These are phyloP conservation scores for Cladosporium sp. DNA, from an alignment of 2,329 filamentous ascomycete genomes.

Conservation along the genomic window DNA sequence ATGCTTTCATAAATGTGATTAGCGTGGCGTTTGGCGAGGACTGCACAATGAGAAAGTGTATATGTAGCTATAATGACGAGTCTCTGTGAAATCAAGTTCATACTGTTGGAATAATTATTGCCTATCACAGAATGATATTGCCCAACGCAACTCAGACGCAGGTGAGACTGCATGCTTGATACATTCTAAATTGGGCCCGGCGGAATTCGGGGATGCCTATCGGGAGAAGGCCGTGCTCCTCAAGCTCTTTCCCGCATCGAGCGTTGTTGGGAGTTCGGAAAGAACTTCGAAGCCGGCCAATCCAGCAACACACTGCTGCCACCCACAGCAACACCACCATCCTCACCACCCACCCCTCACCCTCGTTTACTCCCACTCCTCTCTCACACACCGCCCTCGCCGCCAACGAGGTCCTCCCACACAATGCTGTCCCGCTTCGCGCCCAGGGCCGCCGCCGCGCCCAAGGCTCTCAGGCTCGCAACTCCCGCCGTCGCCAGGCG, in stretches of 20 bases:
- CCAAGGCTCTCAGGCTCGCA: slow-evolving; percentile 31
- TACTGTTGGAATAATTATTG: too few relatives aligned
- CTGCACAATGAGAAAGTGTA: not conserved
- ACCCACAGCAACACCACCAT: not conserved
- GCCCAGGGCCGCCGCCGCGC: slow-evolving; percentile 32
- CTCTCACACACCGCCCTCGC: slow-evolving; percentile 2
- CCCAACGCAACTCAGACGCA: not conserved
- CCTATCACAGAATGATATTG: not conserved
- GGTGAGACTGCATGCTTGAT: not conserved
- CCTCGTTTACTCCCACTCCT: not conserved
- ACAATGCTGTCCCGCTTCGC: slow-evolving; percentile 36
- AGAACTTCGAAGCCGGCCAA: not conserved
- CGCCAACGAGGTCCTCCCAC: slow-evolving; percentile 6
- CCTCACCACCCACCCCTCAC: not conserved
- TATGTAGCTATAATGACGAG: not conserved
- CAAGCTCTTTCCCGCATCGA: slow-evolving; percentile 6
- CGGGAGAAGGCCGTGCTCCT: not conserved
- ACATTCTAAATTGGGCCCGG: not conserved
- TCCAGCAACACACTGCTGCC: not conserved
- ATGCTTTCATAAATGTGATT: not conserved
- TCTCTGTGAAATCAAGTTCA: too few relatives aligned
- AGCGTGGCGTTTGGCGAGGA: slow-evolving; percentile 8
- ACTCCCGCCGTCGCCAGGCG: slow-evolving; percentile 46
- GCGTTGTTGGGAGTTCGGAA: slow-evolving; percentile 2
- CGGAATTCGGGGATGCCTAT: not conserved